Base-by-base conservation (phyloP, 108 stramenopile species). In the Nannochloropsis granulata region DNA sequence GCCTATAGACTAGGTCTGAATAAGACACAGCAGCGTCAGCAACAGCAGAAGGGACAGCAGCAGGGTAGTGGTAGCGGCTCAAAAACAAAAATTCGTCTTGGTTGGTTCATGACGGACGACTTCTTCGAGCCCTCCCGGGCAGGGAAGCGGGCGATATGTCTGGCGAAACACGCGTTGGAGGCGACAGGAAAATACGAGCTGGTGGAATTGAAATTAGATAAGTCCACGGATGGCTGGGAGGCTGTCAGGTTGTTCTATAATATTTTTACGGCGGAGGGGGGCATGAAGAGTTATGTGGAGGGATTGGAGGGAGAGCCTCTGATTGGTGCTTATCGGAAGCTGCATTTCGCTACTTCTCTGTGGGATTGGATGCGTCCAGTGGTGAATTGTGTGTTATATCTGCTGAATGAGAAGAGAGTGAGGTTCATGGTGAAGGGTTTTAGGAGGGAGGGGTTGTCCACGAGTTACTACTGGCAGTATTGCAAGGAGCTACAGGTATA, bases 101-200 rank as follows among this genome's bases (percentile, higher is more conserved):
- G 86, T 14, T 86, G 79, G 44, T 86, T 86, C 26, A 45, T 44
- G 44, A 82, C 83, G 19, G 90, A 90, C 78, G 88, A 86, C 45
- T 90, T 88, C 83, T 90, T 90, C 79, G 13, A 90, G 25, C 88
- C 90, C 0, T 87, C 79, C 45, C 16, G 80, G 23, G 84, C 88
- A 42, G 26, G 87, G 45, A 16, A 84, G 11, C 78, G 91, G 8
- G 91, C 90, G 13, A 86, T 90, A 2, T 23, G 44, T 23, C 89
- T 88, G 23, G 85, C 89, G 24, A 82, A 43, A 2, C 82, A 82
- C 23, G 89, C 87, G 12, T 84, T 90, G 42, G 78, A 44, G 25
- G 79, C 42, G 19, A 79, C 86, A 12, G 88, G 89, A 71, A 71
- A 71, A 26, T 88, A 90, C 83, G 88, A 71, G 45, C 86, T 90